A percentile compares a stretch with the other conserved stretches of the same genome.
phyloP scores from a whole-genome alignment of 2,329 filamentous ascomycete species.

The Rhinocladiella similis region DNA sequence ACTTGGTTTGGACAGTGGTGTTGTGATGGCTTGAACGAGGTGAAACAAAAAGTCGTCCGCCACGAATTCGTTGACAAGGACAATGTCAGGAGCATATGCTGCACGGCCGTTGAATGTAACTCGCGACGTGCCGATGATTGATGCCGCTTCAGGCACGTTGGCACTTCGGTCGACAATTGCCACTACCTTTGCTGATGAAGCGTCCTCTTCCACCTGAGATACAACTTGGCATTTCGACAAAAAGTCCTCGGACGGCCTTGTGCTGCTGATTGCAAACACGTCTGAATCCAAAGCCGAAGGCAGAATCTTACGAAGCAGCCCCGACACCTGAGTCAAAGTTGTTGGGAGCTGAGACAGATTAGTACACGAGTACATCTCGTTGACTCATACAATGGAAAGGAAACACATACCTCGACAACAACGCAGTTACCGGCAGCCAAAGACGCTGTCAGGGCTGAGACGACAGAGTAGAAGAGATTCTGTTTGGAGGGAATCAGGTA shows the following conservation, averaged over 20 bases:
- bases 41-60: constrained; percentile 28
- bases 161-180: constrained; percentile 64
- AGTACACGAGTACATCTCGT: not conserved
- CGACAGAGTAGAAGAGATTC: constrained; percentile 35
- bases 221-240: constrained; percentile 37
- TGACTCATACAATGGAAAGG: not conserved
- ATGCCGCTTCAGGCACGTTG: constrained; percentile 54
- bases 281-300: constrained; percentile 47
- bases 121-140: constrained; percentile 53
- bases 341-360: constrained; percentile 9
- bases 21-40: constrained; percentile 6
- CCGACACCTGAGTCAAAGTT: constrained; percentile 8
- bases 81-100: constrained; percentile 62
- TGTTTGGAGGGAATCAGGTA: constrained; percentile 36
- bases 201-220: constrained; percentile 24
- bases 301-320: constrained; percentile 35
- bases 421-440: constrained; percentile 41
- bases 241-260: constrained; percentile 31
- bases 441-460: constrained; percentile 37
- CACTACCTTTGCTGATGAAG: constrained; percentile 41
- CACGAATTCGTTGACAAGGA: constrained; percentile 65
- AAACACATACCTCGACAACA: constrained; percentile 34
- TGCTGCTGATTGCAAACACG: constrained; percentile 47
- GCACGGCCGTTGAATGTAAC: constrained; percentile 58
- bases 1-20: not conserved